These are phyloP conservation scores for Solanum medicagineum DNA, from an alignment of 257 asterid genomes.

Conservation along the genomic window DNA sequence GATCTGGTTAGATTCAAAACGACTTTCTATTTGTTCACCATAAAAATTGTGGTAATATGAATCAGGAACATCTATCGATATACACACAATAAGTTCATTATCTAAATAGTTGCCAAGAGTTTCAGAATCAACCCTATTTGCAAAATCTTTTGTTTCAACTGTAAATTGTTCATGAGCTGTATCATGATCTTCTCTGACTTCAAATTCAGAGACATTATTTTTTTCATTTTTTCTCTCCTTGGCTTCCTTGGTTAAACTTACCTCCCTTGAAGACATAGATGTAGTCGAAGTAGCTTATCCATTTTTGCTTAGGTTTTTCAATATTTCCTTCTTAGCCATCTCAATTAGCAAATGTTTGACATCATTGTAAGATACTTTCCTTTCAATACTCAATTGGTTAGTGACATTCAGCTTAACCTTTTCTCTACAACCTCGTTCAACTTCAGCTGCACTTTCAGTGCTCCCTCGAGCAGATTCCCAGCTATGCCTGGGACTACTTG, in stretches of 20 bases:
- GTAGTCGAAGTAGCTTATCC: slow-evolving; percentile 9
- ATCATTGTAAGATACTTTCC: slow-evolving; percentile 3
- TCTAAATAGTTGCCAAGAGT: not conserved
- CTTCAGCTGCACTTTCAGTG: slow-evolving; percentile 5
- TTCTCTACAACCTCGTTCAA: slow-evolving; percentile 1
- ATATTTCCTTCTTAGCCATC: slow-evolving; percentile 41
- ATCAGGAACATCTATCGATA: slow-evolving; percentile 28
- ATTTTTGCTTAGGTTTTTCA: slow-evolving; percentile 17
- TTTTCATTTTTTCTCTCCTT: slow-evolving; percentile 4
- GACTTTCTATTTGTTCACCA: slow-evolving; percentile 20
- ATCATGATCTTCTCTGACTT: slow-evolving; percentile 8
- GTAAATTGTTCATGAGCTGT: slow-evolving; percentile 10
- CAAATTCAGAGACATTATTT: not conserved
- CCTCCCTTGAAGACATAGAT: slow-evolving; percentile 9
- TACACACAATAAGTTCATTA: slow-evolving; percentile 7
- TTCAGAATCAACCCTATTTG: not conserved
- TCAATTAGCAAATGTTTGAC: slow-evolving; percentile 36
- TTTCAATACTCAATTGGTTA: slow-evolving; percentile 5
- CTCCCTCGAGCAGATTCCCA: slow-evolving; percentile 3
- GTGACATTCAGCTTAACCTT: not conserved
- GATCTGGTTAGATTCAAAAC: slow-evolving; percentile 47
- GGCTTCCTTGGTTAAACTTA: slow-evolving; percentile 3
- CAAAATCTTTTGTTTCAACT: slow-evolving; percentile 8
- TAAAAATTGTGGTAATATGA: slow-evolving; percentile 53
- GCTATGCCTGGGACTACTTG: slow-evolving; percentile 13